Evolutionary conservation across 163 green algal genomes (phyloP), one percentile per base, ranked within the genome.

Genomic region (Volvox carteri): DNA sequence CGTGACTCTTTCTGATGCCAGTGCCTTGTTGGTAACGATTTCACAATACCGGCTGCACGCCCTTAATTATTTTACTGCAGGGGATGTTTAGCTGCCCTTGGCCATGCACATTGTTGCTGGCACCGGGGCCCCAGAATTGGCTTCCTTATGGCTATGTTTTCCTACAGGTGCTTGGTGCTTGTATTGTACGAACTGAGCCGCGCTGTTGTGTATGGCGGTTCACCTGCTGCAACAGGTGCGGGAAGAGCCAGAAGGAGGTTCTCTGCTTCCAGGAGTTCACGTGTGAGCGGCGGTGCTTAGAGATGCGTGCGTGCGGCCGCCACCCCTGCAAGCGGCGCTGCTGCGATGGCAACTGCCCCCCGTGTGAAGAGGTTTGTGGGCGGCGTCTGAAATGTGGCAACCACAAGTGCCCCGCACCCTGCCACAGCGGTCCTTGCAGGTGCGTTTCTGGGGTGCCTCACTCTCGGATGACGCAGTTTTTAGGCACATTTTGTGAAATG

Each of bases 281-380:
- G 42, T 98, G 96, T 85, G 94, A 98, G 90, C 91, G 92, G 70
- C 90, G 93, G 30, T 98, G 96, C 92, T 91, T 79, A 54, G 88
- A 90, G 12, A 90, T 94, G 90, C 93, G 95, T 41, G 77, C 75
- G 5, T 98, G 96, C 90, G 95, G 92, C 11, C 92, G 95, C 3
- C 96, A 98, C 83, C 85, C 90, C 6, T 98, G 96, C 93, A 96
- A 96, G 90, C 92, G 94, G 0, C 94, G 95, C 84, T 98, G 96
- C 94, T 98, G 96, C 87, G 93, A 96, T 50, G 96, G 96, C 46
- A 79, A 90, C 86, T 98, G 96, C 90, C 96, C 96, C 5, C 95
- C 96, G 37, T 98, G 96, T 89, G 92, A 98, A 50, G 94, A 98
- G 90, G 88, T 94, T 16, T 98, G 96, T 74, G 94, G 93, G 25